Evolutionary conservation across 1,139 yeast genomes (phyloP).

Genomic region (Saccharomycopsis phalli): DNA sequence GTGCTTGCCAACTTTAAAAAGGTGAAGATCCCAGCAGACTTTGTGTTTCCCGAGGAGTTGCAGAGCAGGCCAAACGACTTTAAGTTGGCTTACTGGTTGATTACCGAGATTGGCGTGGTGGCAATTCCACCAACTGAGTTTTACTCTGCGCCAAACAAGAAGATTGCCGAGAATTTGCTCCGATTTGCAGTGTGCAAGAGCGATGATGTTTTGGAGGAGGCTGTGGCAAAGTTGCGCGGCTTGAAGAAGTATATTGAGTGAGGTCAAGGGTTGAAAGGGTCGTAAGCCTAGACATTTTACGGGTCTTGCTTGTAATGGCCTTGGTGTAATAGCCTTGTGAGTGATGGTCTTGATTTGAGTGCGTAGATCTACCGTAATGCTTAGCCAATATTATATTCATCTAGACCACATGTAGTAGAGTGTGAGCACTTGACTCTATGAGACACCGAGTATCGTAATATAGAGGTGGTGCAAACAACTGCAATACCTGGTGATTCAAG

Average conservation of each 20-base stretch:
- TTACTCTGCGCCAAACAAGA: conserved; percentile 59
- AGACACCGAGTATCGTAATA: no score
- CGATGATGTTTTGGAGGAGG: conserved; percentile 68
- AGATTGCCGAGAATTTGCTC: conserved; percentile 72
- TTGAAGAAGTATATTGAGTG: conserved; percentile 52
- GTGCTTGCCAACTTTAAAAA: conserved; percentile 79
- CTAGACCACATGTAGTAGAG: no score
- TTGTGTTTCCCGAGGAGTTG: conserved; percentile 63
- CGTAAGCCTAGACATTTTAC: no score
- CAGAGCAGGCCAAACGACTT: conserved; percentile 70
- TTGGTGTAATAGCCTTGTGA: no score
- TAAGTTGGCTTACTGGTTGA: conserved; percentile 84
- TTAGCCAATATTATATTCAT: no score
- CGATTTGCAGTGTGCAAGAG: conserved; percentile 97
- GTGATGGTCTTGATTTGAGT: no score
- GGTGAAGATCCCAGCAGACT: conserved; percentile 67
- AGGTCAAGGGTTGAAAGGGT: no score
- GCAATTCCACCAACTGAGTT: conserved; percentile 96
- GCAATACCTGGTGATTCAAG: no score
- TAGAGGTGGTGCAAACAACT: no score
- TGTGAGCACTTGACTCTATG: no score
- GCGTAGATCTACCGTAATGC: no score
- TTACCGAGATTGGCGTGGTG: conserved; percentile 86
- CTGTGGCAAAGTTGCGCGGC: conserved; percentile 63
- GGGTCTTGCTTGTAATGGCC: no score